Base-by-base conservation (phyloP, 73 alveolate species). In the Tetrahymena malaccensis region DNA sequence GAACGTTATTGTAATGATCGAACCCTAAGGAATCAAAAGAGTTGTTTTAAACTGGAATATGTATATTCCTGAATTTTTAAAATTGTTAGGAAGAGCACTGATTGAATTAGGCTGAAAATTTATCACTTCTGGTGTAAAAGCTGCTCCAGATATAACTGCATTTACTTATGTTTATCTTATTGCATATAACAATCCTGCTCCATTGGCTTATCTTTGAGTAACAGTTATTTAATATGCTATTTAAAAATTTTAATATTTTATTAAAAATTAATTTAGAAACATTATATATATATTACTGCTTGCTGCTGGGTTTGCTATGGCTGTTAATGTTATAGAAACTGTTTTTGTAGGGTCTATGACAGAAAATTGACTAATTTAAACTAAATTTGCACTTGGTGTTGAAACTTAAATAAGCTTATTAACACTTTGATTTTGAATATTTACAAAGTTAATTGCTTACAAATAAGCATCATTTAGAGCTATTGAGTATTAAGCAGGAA, bases 271-370 rank as follows among this genome's bases (percentile, higher is more conserved):
- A 93, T 33, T 31, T 44, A 89, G 15, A 85, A 85, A 22, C 19
- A 35, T 35, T 4, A 35, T 38, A 6, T 85, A 33, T 27, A 55
- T 50, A 33, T 85, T 85, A 50, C 95, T 50, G 10, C 94, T 94
- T 27, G 95, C 93, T 38, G 85, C 85, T n/a, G 97, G 97, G 25
- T 95, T 95, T 44, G 83, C 50, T 31, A 95, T 58, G 37, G 95
- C 94, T 19, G 50, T 85, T 17, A 95, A 50, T 19, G 89, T 85
- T 0, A 95, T 34, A 0, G 97, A 85, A 17, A 95, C 95, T 85
- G 84, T 85, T 55, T 95, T 13, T 5, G 94, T 93, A 34, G 55
- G 34, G 5, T 55, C 94, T n/a, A 95, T 40, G 2, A 94, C 93
- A 34, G 95, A 93, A 43, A 95, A 95, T 4, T 95, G 33, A 33